Conservation (phyloP, 1,139 yeast species). For the Blastobotrys buckinghamii region DNA sequence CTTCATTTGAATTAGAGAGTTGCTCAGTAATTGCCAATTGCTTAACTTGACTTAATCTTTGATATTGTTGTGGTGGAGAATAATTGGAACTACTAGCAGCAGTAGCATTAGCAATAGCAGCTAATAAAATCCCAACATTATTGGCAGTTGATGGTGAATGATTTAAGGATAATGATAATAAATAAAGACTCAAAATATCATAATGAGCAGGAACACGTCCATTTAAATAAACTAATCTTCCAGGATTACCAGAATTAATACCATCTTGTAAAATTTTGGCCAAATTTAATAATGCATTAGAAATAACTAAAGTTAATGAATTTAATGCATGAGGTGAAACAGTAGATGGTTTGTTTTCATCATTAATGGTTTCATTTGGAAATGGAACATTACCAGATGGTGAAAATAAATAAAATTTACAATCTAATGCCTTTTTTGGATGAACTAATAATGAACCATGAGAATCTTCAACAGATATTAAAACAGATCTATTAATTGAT, state of each 20-base stretch:
- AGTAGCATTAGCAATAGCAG: constrained; percentile 11
- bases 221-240: constrained; percentile 24
- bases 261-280: constrained; percentile 36
- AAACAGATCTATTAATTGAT: constrained; percentile 6
- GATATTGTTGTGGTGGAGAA: not conserved
- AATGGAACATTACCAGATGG: constrained; percentile 19
- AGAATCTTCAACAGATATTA: constrained; percentile 3
- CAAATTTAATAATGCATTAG: constrained; percentile 31
- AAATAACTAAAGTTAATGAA: constrained; percentile 17
- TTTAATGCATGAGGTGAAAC: not conserved
- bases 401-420: constrained; percentile 16
- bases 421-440: constrained; percentile 17
- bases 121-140: constrained; percentile 32
- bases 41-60: not conserved
- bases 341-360: not conserved
- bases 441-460: constrained; percentile 12
- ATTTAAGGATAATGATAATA: constrained; percentile 29
- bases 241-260: constrained; percentile 28
- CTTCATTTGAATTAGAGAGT: not conserved
- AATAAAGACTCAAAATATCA: constrained; percentile 30
- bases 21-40: not conserved
- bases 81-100: not conserved
- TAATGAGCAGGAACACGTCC: constrained; percentile 29
- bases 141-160: constrained; percentile 33
- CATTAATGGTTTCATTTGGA: constrained; percentile 5